These are phyloP conservation scores for Lobosporangium transversale DNA, from an alignment of 192 early-diverging fungal genomes.

Conservation along the genomic window DNA sequence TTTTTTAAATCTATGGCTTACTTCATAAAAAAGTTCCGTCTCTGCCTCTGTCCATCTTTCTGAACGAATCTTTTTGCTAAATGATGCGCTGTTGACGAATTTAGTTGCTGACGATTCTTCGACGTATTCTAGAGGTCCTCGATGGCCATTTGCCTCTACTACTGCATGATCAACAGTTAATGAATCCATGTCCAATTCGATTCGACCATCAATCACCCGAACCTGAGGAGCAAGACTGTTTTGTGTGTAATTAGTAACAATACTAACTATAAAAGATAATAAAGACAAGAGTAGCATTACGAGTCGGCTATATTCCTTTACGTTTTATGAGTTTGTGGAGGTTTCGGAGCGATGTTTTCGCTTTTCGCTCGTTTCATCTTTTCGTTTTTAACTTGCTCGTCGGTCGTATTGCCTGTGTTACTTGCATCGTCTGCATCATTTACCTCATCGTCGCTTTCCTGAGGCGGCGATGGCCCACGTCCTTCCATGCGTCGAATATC, in stretches of 20 bases:
- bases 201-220: conserved; percentile 41
- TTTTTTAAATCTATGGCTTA: too few species aligned
- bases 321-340: conserved; percentile 17
- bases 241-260: background rate
- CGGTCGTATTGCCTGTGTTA: background rate
- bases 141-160: conserved; percentile 26
- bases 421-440: background rate
- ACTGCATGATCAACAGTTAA: conserved; percentile 42
- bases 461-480: conserved; percentile 12
- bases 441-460: background rate
- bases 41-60: conserved; percentile 54
- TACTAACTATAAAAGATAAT: too few species aligned
- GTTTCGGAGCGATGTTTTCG: conserved; percentile 11
- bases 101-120: conserved; percentile 48
- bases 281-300: too few species aligned
- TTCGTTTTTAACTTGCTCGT: conserved; percentile 1
- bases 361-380: conserved; percentile 6
- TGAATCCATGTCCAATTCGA: conserved; percentile 46
- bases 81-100: conserved; percentile 46
- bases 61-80: conserved; percentile 17
- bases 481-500: conserved; percentile 16
- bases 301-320: too few species aligned
- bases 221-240: conserved; percentile 49
- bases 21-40: conserved; percentile 54
- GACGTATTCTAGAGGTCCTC: conserved; percentile 46